Evolutionary conservation across 2,329 filamentous ascomycete genomes (phyloP).

Genomic region (Cladosporium velox): DNA sequence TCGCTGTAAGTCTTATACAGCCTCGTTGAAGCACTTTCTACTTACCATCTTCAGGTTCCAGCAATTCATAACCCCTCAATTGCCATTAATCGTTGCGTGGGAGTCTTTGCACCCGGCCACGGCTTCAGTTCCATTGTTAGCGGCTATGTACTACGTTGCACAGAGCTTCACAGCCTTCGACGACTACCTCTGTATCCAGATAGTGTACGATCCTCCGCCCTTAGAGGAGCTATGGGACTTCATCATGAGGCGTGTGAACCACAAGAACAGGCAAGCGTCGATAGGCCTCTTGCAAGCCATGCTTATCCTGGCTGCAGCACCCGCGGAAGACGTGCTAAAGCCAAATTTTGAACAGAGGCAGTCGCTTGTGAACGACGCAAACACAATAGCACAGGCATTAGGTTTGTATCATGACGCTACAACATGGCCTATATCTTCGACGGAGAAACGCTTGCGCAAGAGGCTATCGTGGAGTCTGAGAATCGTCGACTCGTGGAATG

Average conservation of each 20-base stretch:
- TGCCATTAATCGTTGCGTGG: background rate
- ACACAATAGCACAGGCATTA: background rate
- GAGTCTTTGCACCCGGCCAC: background rate
- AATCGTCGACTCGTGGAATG: background rate
- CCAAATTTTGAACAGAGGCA: background rate
- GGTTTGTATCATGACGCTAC: background rate
- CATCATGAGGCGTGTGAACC: background rate
- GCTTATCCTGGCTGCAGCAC: background rate
- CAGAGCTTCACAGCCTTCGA: background rate
- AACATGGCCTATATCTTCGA: background rate
- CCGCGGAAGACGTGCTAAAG: background rate
- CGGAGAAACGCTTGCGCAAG: background rate
- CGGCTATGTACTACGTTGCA: background rate
- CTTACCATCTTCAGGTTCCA: background rate
- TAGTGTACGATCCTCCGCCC: background rate
- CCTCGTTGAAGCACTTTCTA: background rate
- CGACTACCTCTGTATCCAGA: conserved; percentile 4
- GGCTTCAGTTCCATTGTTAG: background rate
- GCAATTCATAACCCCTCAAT: background rate
- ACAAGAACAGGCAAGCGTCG: background rate
- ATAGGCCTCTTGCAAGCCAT: background rate
- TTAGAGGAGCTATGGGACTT: background rate
- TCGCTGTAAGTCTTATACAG: background rate
- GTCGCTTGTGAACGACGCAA: background rate
- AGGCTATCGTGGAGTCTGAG: background rate